Evolutionary conservation across 129 eudicot species (phyloP).

Genomic region (Saussurea involucrata): DNA sequence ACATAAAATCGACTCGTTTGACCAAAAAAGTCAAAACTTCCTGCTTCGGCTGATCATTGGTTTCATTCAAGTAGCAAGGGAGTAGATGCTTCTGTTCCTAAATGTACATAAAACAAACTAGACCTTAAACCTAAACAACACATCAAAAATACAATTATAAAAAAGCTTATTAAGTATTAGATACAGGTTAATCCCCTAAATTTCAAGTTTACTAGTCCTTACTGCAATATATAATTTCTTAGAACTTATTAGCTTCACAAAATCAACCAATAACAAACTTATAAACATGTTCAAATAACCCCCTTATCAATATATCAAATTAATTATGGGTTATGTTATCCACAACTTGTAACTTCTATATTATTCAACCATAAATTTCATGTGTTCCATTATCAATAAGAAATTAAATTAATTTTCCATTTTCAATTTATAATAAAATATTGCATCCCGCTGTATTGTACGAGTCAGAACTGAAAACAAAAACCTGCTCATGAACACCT

Average conservation of each 20-base stretch:
- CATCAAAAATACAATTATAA: background rate
- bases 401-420: background rate
- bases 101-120: constrained; percentile 30
- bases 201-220: no score
- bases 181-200: background rate
- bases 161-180: background rate
- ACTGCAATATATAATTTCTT: no score
- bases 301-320: background rate
- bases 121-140: constrained; percentile 20
- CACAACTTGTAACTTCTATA: background rate
- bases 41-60: constrained; percentile 23
- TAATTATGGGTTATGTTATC: background rate
- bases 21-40: constrained; percentile 31
- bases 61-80: constrained; percentile 33
- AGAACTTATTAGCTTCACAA: no score
- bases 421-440: no score
- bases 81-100: constrained; percentile 32
- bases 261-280: no score
- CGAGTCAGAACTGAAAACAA: background rate
- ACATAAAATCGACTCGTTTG: constrained; percentile 15
- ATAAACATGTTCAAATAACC: no score
- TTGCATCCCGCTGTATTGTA: background rate
- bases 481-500: no score
- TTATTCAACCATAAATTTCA: background rate
- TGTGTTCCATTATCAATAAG: background rate